Evolutionary conservation across 257 asterid genomes (phyloP).

Genomic region (Ilex aquifolium): DNA sequence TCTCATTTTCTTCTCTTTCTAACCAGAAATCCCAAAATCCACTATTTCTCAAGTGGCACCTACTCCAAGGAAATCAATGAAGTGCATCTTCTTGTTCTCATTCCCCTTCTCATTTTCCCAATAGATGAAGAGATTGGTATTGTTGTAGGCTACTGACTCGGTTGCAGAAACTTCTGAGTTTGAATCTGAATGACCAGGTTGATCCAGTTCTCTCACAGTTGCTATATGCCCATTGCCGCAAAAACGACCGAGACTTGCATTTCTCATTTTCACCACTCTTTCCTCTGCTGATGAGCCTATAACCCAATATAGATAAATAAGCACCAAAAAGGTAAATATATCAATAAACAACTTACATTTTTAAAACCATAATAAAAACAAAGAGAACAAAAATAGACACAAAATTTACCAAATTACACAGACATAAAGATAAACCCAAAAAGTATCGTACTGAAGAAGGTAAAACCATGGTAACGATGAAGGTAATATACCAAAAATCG

Average conservation of each 20-base stretch:
- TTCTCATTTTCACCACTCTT: constrained; percentile 2
- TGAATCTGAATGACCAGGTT: constrained; percentile 14
- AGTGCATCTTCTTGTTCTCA: constrained; percentile 14
- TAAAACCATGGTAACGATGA: too few species aligned
- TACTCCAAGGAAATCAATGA: constrained; percentile 92
- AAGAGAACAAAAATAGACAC: neutral
- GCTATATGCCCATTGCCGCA: constrained; percentile 4
- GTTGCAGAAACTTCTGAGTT: constrained; percentile 23
- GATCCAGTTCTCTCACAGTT: neutral
- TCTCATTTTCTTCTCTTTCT: too few species aligned
- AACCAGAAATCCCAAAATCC: too few species aligned
- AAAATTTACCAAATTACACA: neutral
- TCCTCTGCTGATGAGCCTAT: constrained; percentile 2
- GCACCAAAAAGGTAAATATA: neutral
- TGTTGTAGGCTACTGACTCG: constrained; percentile 25
- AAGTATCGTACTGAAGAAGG: too few species aligned
- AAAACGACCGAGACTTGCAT: constrained; percentile 3
- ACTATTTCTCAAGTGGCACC: constrained; percentile 47
- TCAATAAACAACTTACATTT: neutral
- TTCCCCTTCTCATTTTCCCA: constrained; percentile 10
- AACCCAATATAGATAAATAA: neutral
- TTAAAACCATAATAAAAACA: too few species aligned
- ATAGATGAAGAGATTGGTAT: constrained; percentile 25
- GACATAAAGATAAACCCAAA: too few species aligned
- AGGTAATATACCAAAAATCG: too few species aligned